Evolutionary conservation across 345 rosid genomes (phyloP).

Genomic region (Brassica juncea): DNA sequence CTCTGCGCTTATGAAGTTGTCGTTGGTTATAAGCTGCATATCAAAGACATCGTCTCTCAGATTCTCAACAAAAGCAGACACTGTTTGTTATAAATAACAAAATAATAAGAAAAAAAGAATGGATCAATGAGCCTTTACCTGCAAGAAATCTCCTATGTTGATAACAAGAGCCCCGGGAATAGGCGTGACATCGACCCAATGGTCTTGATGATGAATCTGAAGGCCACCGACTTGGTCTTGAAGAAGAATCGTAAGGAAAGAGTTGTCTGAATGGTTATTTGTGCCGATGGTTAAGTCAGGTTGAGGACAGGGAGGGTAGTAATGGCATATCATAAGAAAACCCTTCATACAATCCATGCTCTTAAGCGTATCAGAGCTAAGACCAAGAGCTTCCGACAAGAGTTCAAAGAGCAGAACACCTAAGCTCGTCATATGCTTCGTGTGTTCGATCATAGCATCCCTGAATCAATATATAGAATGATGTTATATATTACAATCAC

Average conservation of each 20-base stretch:
- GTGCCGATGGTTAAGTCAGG: conserved; percentile 50
- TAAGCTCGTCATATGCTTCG: conserved; percentile 36
- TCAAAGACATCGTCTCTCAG: neutral
- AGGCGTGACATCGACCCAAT: conserved; percentile 44
- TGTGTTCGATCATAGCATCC: conserved; percentile 43
- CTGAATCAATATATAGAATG: conserved; percentile 27
- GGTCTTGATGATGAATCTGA: conserved; percentile 45
- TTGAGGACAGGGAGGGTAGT: conserved; percentile 52
- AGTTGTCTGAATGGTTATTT: conserved; percentile 37
- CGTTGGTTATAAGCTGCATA: conserved; percentile 46
- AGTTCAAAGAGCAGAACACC: conserved; percentile 42
- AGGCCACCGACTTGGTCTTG: conserved; percentile 60
- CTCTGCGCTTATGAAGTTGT: conserved; percentile 42
- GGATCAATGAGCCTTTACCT: conserved; percentile 14
- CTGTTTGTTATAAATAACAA: neutral
- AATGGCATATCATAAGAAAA: conserved; percentile 36
- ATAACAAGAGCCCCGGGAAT: conserved; percentile 40
- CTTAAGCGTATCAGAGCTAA: conserved; percentile 38
- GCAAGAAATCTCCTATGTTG: conserved; percentile 47
- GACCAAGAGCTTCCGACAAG: conserved; percentile 51
- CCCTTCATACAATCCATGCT: conserved; percentile 38
- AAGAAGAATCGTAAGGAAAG: conserved; percentile 45
- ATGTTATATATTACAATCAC: neutral
- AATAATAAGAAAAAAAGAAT: neutral
- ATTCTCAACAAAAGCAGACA: conserved; percentile 1